phyloP scores from a whole-genome alignment of 352 stramenopile genomes.

The Elongisporangium prolatum region DNA sequence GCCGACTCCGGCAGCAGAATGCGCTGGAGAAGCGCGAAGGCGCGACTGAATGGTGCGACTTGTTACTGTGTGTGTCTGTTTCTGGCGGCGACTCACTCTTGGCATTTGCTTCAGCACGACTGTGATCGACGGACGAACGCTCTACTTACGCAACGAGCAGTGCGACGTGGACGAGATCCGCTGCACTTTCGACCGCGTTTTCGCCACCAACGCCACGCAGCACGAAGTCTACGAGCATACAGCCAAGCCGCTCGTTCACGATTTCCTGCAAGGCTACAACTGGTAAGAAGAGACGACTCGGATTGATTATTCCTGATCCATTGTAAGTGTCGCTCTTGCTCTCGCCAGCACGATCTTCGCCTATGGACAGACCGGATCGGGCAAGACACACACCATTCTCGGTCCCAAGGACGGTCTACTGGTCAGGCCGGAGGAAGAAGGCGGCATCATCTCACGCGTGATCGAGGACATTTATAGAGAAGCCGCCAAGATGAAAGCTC shows the following conservation, averaged over 20 bases:
- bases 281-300: conserved; percentile 25
- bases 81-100: not conserved
- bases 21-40: conserved; percentile 59
- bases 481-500: not conserved
- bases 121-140: conserved; percentile 46
- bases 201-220: conserved; percentile 51
- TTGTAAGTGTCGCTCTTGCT: too few species aligned
- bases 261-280: conserved; percentile 74
- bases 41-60: conserved; percentile 53
- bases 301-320: too few species aligned
- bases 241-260: conserved; percentile 54
- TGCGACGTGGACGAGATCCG: conserved; percentile 73
- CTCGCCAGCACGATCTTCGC: conserved; percentile 60
- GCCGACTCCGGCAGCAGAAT: conserved; percentile 75
- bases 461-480: conserved; percentile 42
- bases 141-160: conserved; percentile 58
- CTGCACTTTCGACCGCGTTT: conserved; percentile 72
- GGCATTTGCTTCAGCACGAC: conserved; percentile 30
- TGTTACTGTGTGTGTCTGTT: too few species aligned
- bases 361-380: conserved; percentile 49
- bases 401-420: conserved; percentile 59
- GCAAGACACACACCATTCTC: too few species aligned
- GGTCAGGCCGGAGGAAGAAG: conserved; percentile 52
- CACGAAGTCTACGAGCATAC: conserved; percentile 67
- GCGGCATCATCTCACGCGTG: conserved; percentile 58